Evolutionary conservation across 345 rosid genomes (phyloP).

Genomic region (Populus alba): DNA sequence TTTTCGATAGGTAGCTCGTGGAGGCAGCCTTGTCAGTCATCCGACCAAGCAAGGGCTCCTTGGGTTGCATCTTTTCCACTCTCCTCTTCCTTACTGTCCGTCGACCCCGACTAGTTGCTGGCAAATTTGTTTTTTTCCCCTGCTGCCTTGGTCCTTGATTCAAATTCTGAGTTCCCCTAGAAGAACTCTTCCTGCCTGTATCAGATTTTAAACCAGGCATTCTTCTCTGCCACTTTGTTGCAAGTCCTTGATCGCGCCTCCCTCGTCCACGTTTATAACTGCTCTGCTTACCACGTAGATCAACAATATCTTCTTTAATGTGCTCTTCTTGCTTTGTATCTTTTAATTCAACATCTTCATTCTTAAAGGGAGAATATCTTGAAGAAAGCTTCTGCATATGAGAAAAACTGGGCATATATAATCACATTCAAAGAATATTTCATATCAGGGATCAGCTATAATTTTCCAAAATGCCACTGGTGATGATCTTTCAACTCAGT

Average conservation of each 20-base stretch:
- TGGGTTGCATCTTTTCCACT: slow-evolving; percentile 47
- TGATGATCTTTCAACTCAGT: not conserved
- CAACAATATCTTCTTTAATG: slow-evolving; percentile 35
- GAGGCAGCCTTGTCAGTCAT: slow-evolving; percentile 21
- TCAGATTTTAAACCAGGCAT: slow-evolving; percentile 39
- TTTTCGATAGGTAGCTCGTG: not conserved
- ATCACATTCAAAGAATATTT: not conserved
- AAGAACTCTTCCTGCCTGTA: slow-evolving; percentile 37
- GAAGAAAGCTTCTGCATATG: slow-evolving; percentile 57
- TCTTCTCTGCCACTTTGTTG: slow-evolving; percentile 49
- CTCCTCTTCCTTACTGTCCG: slow-evolving; percentile 80
- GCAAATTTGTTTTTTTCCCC: slow-evolving; percentile 41
- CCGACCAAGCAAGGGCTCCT: slow-evolving; percentile 19
- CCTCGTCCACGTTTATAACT: slow-evolving; percentile 57
- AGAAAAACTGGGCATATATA: slow-evolving; percentile 5
- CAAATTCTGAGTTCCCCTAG: slow-evolving; percentile 35
- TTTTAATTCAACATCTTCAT: slow-evolving; percentile 42
- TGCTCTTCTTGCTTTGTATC: slow-evolving; percentile 39
- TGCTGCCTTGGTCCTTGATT: slow-evolving; percentile 43
- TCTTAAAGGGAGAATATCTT: slow-evolving; percentile 42
- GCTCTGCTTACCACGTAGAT: slow-evolving; percentile 40
- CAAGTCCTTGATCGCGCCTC: slow-evolving; percentile 49
- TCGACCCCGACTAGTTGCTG: slow-evolving; percentile 62
- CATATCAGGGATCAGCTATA: not conserved
- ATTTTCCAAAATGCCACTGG: not conserved